A percentile compares a stretch with the other conserved stretches of the same genome.
Evolutionary conservation across 2,329 filamentous ascomycete genomes (phyloP).

Genomic region (Ceratocystis diversiconidia): DNA sequence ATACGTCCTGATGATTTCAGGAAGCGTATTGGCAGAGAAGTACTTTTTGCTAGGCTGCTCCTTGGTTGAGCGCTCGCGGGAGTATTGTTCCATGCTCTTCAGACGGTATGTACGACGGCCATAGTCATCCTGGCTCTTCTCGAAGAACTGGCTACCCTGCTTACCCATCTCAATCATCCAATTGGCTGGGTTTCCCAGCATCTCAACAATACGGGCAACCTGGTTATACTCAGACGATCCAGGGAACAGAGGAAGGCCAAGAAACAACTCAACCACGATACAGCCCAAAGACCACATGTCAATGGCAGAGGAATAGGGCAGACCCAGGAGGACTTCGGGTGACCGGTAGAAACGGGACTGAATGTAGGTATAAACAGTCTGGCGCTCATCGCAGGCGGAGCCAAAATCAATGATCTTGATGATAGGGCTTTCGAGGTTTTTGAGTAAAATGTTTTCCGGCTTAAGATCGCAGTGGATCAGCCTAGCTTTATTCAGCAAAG

Average conservation of each 20-base stretch:
- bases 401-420: constrained; percentile 99
- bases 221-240: constrained; percentile 98
- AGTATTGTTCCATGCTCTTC: constrained; percentile 97
- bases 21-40: constrained; percentile 83
- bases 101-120: constrained; percentile 79
- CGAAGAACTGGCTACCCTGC: constrained; percentile 92
- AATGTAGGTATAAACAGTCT: constrained; percentile 98
- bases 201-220: constrained; percentile 91
- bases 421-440: constrained; percentile 96
- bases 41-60: constrained; percentile 99
- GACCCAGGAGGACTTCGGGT: constrained; percentile 83
- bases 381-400: constrained; percentile 92
- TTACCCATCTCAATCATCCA: constrained; percentile 99
- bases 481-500: constrained; percentile 86
- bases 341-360: constrained; percentile 97
- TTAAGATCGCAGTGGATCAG: constrained; percentile 97
- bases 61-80: constrained; percentile 86
- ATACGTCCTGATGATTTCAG: constrained; percentile 95
- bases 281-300: constrained; percentile 99
- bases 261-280: constrained; percentile 93
- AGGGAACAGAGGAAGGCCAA: constrained; percentile 80
- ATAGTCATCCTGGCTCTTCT: constrained; percentile 76
- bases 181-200: constrained; percentile 88
- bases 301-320: constrained; percentile 95
- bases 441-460: constrained; percentile 92